Evolutionary conservation across 2,329 filamentous ascomycete genomes (phyloP).

Genomic region (Pseudopyricularia cyperi): DNA sequence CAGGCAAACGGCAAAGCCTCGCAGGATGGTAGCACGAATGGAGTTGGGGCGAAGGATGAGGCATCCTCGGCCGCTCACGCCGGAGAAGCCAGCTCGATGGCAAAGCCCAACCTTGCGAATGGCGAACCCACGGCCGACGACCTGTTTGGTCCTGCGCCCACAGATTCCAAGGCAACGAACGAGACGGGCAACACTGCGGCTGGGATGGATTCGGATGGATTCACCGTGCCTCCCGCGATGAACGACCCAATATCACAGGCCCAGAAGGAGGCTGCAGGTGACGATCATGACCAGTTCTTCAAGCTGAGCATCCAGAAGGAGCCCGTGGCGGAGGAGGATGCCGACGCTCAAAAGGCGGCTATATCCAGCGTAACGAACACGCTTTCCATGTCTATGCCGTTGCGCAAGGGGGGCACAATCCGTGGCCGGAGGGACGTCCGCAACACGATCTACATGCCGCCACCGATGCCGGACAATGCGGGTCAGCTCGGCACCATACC

Average conservation of each 20-base stretch:
- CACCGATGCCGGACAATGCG: constrained; percentile 16
- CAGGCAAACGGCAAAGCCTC: constrained; percentile 18
- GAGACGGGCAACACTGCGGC: constrained; percentile 15
- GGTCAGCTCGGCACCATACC: constrained; percentile 1
- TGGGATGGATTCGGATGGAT: constrained; percentile 62
- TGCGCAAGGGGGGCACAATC: constrained; percentile 61
- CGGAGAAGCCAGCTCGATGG: constrained; percentile 9
- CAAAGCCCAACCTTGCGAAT: constrained; percentile 26
- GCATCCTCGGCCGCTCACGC: constrained; percentile 6
- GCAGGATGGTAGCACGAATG: constrained; percentile 31
- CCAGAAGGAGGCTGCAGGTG: constrained; percentile 49
- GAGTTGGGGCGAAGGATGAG: constrained; percentile 14
- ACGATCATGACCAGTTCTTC: constrained; percentile 54
- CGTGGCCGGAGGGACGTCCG: constrained; percentile 83
- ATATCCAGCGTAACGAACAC: constrained; percentile 65
- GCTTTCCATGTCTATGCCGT: constrained; percentile 51
- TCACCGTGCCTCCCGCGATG: constrained; percentile 52
- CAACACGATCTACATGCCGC: constrained; percentile 77
- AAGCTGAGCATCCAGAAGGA: constrained; percentile 71
- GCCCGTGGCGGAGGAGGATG: constrained; percentile 66
- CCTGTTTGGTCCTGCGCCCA: constrained; percentile 37
- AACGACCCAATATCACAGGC: constrained; percentile 60
- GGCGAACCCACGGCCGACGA: constrained; percentile 27
- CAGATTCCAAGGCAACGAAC: constrained; percentile 29
- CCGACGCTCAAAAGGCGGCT: constrained; percentile 59